phyloP scores from a whole-genome alignment of 2,329 filamentous ascomycete genomes.

The Ceratocystis ficicola region DNA sequence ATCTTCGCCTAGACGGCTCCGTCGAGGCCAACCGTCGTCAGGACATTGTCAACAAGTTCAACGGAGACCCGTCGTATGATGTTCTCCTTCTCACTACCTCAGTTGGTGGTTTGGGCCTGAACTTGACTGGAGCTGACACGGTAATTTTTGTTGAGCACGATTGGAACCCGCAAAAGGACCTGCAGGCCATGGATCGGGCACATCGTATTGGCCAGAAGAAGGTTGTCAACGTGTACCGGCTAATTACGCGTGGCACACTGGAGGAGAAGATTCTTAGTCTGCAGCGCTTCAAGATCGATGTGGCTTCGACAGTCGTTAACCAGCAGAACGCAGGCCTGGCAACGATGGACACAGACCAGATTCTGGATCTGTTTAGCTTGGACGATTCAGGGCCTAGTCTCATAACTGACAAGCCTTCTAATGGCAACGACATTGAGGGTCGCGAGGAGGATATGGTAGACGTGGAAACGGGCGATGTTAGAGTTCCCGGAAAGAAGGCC shows the following conservation, averaged over 20 bases:
- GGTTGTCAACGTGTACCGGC: conserved; percentile 95
- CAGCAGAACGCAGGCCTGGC: conserved; percentile 91
- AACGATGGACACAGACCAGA: conserved; percentile 98
- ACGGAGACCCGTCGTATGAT: conserved; percentile 93
- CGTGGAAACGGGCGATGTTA: conserved; percentile 80
- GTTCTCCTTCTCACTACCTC: conserved; percentile 86
- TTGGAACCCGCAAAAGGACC: conserved; percentile 97
- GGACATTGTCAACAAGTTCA: conserved; percentile 98
- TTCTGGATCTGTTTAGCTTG: conserved; percentile 89
- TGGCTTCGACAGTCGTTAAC: conserved; percentile 94
- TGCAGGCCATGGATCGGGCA: conserved; percentile 97
- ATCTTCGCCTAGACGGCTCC: conserved; percentile 81
- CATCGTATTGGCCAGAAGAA: conserved; percentile 99
- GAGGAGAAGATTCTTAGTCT: conserved; percentile 98
- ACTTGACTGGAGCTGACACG: conserved; percentile 91
- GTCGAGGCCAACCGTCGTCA: conserved; percentile 90
- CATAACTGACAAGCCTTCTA: conserved; percentile 41
- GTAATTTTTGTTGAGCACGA: conserved; percentile 99
- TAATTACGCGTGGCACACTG: conserved; percentile 88
- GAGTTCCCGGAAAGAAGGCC: conserved; percentile 92
- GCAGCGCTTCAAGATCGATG: conserved; percentile 98
- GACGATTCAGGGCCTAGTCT: conserved; percentile 62
- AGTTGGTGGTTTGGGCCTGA: conserved; percentile 86
- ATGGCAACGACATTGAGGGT: conserved; percentile 38
- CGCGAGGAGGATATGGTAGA: conserved; percentile 82